Evolutionary conservation across 805 yeast genomes (phyloP).

Genomic region (Candida peoriensis): DNA sequence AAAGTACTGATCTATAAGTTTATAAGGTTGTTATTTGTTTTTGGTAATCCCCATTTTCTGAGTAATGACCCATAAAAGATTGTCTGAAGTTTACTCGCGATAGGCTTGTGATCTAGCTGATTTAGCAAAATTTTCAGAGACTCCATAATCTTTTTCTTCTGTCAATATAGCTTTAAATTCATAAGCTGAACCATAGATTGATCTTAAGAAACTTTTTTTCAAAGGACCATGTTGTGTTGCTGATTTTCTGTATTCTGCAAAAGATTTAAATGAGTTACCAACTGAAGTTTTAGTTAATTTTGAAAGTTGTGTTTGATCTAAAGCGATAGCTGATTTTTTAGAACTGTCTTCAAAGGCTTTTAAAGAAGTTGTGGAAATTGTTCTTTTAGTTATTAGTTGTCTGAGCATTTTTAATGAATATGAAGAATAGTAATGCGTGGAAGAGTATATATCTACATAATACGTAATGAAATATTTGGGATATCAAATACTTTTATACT

Average conservation of each 20-base stretch:
- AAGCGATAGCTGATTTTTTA: conserved; percentile 18
- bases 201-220: conserved; percentile 16
- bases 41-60: too few relatives aligned
- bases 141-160: conserved; percentile 22
- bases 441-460: background rate
- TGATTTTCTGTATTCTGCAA: conserved; percentile 32
- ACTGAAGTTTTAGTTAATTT: conserved; percentile 4
- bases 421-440: background rate
- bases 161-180: conserved; percentile 14
- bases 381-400: conserved; percentile 6
- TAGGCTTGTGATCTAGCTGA: conserved; percentile 20
- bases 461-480: too few relatives aligned
- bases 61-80: background rate
- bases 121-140: conserved; percentile 18
- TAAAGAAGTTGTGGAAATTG: conserved; percentile 4
- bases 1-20: too few relatives aligned
- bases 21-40: too few relatives aligned
- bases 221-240: conserved; percentile 36
- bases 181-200: conserved; percentile 1
- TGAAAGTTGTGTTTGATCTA: conserved; percentile 8
- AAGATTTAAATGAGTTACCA: conserved; percentile 31
- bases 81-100: conserved; percentile 12
- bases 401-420: background rate
- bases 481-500: too few relatives aligned
- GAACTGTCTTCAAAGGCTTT: conserved; percentile 17